Evolutionary conservation across 345 rosid genomes (phyloP), one percentile per base, ranked within the genome.

Genomic region (Zanthoxylum bungeanum): DNA sequence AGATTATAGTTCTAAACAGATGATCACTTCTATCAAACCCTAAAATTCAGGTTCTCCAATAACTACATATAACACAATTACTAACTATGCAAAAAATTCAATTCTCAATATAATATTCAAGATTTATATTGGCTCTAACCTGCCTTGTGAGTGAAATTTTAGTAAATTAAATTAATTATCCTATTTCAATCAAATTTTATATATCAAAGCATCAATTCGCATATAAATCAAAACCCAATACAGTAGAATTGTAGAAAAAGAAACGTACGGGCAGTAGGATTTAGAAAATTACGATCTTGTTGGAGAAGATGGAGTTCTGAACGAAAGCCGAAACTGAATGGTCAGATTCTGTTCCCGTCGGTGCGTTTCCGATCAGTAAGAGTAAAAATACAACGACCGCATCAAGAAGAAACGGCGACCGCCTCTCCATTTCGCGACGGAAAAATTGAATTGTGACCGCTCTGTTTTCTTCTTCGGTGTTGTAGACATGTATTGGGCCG

Each of bases 221-320:
- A 1, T 33, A 25, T 9, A 62, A 62, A 62, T 21, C 0, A 24
- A 40, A 25, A 0, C n/a, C 7, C 47, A 61, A 61, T 11, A 21
- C 3, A 39, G 3, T 24, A 14, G 9, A 68, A 33, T 33, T 34
- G 61, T 8, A 66, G 51, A 59, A 69, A 63, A 11, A 22, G 31
- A 30, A 39, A 65, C 80, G 37, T 82, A 93, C 97, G 98, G 97
- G 87, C 98, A 93, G 75, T 91, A 93, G 12, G 98, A 93, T 56
- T 93, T 93, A 93, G 89, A 93, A 93, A 73, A 91, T 84, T 76
- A 89, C 93, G 60, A 91, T 91, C 87, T 81, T 85, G 87, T 91
- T 84, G 79, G 98, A 93, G 84, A 83, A 86, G 78, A 93, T 89
- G 56, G 80, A 66, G 82, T 92, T 83, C 72, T 89, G 97, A n/a